phyloP scores from a whole-genome alignment of 768 basidiomycete genomes.

The Sistotremastrum suecicum region DNA sequence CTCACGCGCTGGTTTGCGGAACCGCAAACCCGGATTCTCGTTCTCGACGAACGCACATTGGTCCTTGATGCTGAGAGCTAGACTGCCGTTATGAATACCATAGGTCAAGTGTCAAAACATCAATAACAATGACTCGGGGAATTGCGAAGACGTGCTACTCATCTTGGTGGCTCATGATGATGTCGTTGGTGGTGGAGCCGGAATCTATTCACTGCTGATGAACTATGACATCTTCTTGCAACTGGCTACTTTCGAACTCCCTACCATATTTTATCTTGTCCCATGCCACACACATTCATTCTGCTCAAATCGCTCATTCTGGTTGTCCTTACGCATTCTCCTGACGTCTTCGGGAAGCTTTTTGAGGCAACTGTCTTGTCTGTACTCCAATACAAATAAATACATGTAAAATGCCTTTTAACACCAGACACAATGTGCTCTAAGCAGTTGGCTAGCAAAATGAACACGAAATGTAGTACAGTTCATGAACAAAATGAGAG shows the following conservation, averaged over 20 bases:
- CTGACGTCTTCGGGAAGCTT: too few relatives aligned
- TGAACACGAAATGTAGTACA: too few relatives aligned
- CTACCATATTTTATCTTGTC: neutral
- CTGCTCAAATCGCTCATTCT: too few relatives aligned
- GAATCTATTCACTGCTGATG: constrained; percentile 55
- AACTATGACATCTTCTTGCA: constrained; percentile 58
- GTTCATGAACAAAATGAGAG: too few relatives aligned
- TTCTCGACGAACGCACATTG: constrained; percentile 89
- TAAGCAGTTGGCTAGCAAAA: too few relatives aligned
- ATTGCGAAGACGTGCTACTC: constrained; percentile 81
- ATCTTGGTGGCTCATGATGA: constrained; percentile 76
- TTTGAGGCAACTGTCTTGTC: too few relatives aligned
- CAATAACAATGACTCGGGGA: constrained; percentile 90
- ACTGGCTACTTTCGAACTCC: constrained; percentile 32
- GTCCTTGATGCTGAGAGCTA: constrained; percentile 82
- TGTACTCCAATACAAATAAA: too few relatives aligned
- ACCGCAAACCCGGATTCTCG: constrained; percentile 58
- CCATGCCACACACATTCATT: too few relatives aligned
- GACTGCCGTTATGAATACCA: constrained; percentile 65
- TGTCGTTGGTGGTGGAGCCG: constrained; percentile 60
- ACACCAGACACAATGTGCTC: too few relatives aligned
- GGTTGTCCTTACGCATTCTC: too few relatives aligned
- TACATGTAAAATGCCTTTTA: too few relatives aligned
- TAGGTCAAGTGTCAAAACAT: constrained; percentile 58
- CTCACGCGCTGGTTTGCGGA: constrained; percentile 71